A percentile compares a stretch with the other conserved stretches of the same genome.
phyloP scores from a whole-genome alignment of 441 rosid genomes.

The Omphalea diandra region DNA sequence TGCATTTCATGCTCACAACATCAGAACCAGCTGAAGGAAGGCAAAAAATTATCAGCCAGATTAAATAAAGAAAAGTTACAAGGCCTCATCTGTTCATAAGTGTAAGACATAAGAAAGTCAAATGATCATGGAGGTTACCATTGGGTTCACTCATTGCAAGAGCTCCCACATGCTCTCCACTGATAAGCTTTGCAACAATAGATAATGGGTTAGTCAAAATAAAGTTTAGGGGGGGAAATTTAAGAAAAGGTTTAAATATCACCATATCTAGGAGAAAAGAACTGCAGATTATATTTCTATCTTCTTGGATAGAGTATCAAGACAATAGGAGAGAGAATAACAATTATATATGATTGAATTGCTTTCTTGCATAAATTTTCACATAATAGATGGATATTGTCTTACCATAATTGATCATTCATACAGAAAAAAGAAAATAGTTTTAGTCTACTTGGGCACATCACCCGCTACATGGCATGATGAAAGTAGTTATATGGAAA shows the following conservation, averaged over 20 bases:
- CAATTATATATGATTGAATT: background rate
- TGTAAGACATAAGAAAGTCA: background rate
- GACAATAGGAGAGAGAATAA: background rate
- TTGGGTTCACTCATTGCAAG: slow-evolving; percentile 99
- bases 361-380: background rate
- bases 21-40: slow-evolving; percentile 83
- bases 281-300: background rate
- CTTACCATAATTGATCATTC: background rate
- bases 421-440: background rate
- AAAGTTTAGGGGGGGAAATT: slow-evolving; percentile 10
- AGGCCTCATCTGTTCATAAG: background rate
- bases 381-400: background rate
- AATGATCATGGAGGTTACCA: slow-evolving; percentile 44
- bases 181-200: slow-evolving; percentile 72
- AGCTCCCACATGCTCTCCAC: slow-evolving; percentile 97
- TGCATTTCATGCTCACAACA: slow-evolving; percentile 95
- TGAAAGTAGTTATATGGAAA: background rate
- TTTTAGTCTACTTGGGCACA: background rate
- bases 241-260: slow-evolving; percentile 9
- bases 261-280: slow-evolving; percentile 6
- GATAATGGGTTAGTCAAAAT: slow-evolving; percentile 28
- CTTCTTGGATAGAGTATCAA: background rate
- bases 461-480: background rate
- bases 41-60: slow-evolving; percentile 11
- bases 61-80: slow-evolving; percentile 1